A percentile compares a stretch with the other conserved stretches of the same genome.
Conservation (phyloP, 208 protist genomes). For the Leishmania lainsoni region DNA sequence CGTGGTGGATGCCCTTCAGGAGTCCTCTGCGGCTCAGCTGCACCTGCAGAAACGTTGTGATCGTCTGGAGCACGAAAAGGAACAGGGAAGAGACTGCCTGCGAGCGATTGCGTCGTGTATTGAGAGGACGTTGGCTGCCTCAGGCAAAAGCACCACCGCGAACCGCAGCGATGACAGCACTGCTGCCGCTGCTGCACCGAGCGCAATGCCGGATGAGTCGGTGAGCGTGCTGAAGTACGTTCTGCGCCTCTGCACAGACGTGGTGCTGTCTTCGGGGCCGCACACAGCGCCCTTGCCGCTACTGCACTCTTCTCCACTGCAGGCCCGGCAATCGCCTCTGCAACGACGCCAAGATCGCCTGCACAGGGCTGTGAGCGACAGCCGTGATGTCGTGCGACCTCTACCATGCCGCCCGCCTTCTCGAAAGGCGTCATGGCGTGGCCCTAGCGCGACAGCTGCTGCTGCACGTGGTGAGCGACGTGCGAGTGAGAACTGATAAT, state of each 20-base stretch:
- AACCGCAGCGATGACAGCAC: not conserved
- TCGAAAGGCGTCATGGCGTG: slow-evolving; percentile 5
- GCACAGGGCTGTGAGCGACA: slow-evolving; percentile 3
- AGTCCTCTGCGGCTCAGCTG: slow-evolving; percentile 19
- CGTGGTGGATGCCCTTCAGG: slow-evolving; percentile 16
- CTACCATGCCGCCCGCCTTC: not conserved
- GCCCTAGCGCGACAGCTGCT: not conserved
- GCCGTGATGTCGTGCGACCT: not conserved
- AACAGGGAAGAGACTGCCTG: not conserved
- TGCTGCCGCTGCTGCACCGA: not conserved
- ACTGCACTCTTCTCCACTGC: not conserved
- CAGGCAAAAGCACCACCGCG: not conserved
- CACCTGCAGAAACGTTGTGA: slow-evolving; percentile 20
- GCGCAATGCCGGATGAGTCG: not conserved
- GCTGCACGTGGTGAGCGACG: not conserved
- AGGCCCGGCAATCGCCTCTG: not conserved
- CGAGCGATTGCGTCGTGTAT: slow-evolving; percentile 10
- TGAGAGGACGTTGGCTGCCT: slow-evolving; percentile 5
- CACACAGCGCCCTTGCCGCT: not conserved
- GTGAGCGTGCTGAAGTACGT: not conserved
- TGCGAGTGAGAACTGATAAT: not conserved
- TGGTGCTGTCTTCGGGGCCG: not conserved
- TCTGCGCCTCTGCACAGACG: slow-evolving; percentile 5
- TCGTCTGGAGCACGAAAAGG: slow-evolving; percentile 1
- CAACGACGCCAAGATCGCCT: slow-evolving; percentile 2